Base-by-base conservation (phyloP, 2,329 filamentous ascomycete species). In the Chrysoporthe austroafricana region DNA sequence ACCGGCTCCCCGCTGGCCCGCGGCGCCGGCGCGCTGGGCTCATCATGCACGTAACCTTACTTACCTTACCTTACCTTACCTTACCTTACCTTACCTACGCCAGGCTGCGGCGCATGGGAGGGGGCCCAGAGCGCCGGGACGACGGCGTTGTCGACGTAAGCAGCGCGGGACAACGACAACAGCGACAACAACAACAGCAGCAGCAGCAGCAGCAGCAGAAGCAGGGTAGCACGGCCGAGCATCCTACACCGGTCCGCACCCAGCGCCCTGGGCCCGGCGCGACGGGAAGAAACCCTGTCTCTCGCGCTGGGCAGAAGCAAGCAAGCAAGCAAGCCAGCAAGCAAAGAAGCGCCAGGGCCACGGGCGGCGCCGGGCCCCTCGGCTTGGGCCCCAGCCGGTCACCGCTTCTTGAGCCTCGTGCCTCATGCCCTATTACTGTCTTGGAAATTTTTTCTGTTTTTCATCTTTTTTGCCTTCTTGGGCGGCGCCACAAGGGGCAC, bases 361-460 rank as follows among this genome's bases (percentile, higher is more conserved):
- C 26, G 26, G 44, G 48, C 14, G 48, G 21, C 48, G 48, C 48
- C 32, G 60, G 61, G 54, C 36, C 61, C 61, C 63, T 32, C 32
- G 42, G 48, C 61, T 57, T 54, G 58, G 66, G 44, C 39, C 46
- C 58, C 60, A 62, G 46, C 52, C 26, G 48, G 66, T 57, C 61
- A 52, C 50, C 50, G 50, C 50, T 34, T 52, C 48, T 52, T 21
- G n/a, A 52, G 48, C 26, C 21, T 26, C 5, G 44, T 13, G 6
- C n/a, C 13, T 26, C 4, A 18, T 9, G 26, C 26, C 26, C 26
- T 26, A 26, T 26, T 26, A 26, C 26, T 26, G 26, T 26, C 26
- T 26, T 26, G 26, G 26, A 26, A 26, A 26, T 26, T 26, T 26
- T 21, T 48, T 21, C 8, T 48, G 3, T 26, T 4, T 50, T 13